These are phyloP conservation scores for Aurinia saxatilis DNA, from an alignment of 345 rosid genomes.

Conservation along the genomic window DNA sequence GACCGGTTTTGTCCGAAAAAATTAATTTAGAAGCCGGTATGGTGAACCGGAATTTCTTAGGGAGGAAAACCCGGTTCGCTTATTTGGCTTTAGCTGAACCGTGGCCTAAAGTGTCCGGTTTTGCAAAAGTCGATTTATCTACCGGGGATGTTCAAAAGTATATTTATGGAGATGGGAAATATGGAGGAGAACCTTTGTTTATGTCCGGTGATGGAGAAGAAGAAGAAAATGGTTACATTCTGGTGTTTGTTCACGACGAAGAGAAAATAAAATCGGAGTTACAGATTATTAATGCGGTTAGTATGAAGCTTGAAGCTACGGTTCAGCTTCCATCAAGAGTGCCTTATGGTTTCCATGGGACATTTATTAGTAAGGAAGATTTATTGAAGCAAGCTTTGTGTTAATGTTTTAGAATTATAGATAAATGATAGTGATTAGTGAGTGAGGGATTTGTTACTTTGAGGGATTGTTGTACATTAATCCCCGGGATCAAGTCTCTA, in stretches of 20 bases:
- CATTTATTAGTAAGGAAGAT: slow-evolving; percentile 48
- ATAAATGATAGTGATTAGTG: background rate
- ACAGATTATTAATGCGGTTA: slow-evolving; percentile 49
- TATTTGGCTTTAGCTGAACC: slow-evolving; percentile 75
- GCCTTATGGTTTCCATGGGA: slow-evolving; percentile 85
- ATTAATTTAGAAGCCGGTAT: slow-evolving; percentile 79
- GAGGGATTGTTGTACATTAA: slow-evolving; percentile 26
- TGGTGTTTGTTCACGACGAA: slow-evolving; percentile 69
- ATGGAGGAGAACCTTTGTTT: slow-evolving; percentile 76
- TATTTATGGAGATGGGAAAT: slow-evolving; percentile 48
- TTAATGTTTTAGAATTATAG: background rate
- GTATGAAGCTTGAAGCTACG: slow-evolving; percentile 48
- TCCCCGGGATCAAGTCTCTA: slow-evolving; percentile 44
- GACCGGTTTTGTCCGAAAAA: slow-evolving; percentile 42
- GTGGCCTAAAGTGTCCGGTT: slow-evolving; percentile 89
- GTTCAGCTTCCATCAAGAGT: slow-evolving; percentile 72
- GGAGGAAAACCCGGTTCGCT: slow-evolving; percentile 57
- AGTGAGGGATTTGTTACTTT: background rate
- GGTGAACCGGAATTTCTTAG: slow-evolving; percentile 68
- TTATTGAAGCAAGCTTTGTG: slow-evolving; percentile 41
- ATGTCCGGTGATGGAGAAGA: slow-evolving; percentile 33
- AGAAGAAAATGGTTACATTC: slow-evolving; percentile 59
- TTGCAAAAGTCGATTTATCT: slow-evolving; percentile 63
- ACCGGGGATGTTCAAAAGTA: slow-evolving; percentile 47
- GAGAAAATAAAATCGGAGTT: slow-evolving; percentile 59